Conservation (phyloP, 768 basidiomycete species). For the Psilocybe azurescens region DNA sequence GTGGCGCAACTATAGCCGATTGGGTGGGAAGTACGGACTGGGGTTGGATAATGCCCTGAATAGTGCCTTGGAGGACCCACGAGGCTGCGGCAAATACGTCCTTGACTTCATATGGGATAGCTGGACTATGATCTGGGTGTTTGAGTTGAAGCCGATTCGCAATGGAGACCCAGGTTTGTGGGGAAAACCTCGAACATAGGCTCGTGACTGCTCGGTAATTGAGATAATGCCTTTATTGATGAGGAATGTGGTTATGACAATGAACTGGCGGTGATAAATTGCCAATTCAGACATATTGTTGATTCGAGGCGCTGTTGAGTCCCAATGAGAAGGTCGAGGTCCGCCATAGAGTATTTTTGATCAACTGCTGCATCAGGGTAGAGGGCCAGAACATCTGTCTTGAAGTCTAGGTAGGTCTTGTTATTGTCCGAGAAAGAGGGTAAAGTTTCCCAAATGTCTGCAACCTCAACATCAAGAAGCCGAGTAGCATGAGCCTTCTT, state of each 20-base stretch:
- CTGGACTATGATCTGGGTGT: slow-evolving; percentile 26
- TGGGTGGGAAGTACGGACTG: too few species aligned
- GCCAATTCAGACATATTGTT: slow-evolving; percentile 18
- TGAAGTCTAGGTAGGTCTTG: too few species aligned
- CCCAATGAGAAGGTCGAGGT: slow-evolving; percentile 13
- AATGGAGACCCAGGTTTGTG: slow-evolving; percentile 4
- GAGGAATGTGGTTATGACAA: slow-evolving; percentile 22
- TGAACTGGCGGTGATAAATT: slow-evolving; percentile 26
- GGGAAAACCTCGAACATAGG: not conserved
- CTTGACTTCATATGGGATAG: slow-evolving; percentile 24
- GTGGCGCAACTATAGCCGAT: not conserved
- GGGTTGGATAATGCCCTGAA: too few species aligned
- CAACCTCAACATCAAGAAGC: too few species aligned
- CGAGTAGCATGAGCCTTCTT: too few species aligned
- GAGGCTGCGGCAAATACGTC: slow-evolving; percentile 24
- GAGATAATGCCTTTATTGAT: slow-evolving; percentile 20
- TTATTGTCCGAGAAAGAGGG: too few species aligned
- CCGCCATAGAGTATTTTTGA: slow-evolving; percentile 3
- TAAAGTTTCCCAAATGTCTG: too few species aligned
- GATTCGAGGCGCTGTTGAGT: too few species aligned
- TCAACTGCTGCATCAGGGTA: slow-evolving; percentile 9
- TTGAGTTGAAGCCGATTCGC: slow-evolving; percentile 24
- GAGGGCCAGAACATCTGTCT: too few species aligned
- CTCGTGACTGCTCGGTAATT: slow-evolving; percentile 23
- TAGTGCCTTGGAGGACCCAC: slow-evolving; percentile 19